These are phyloP conservation scores for Populus hybrid DNA, from an alignment of 441 rosid genomes.

Conservation along the genomic window DNA sequence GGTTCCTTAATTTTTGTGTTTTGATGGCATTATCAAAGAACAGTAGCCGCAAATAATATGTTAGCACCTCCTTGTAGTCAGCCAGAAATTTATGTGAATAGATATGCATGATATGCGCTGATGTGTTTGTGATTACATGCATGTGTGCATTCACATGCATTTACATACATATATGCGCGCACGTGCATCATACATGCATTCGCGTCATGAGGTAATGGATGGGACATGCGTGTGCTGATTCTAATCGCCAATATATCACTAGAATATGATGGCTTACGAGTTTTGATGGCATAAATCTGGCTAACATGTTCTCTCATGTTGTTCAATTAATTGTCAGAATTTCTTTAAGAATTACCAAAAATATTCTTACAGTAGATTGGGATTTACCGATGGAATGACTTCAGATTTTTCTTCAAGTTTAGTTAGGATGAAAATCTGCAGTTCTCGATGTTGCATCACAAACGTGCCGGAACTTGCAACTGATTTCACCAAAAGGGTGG, in stretches of 20 bases:
- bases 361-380: background rate
- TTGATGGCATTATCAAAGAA: background rate
- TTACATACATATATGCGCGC: background rate
- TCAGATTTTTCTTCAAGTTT: background rate
- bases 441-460: background rate
- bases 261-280: background rate
- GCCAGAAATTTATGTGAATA: background rate
- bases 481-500: conserved; percentile 1
- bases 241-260: background rate
- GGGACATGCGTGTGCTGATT: background rate
- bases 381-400: background rate
- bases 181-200: background rate
- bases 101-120: background rate
- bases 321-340: background rate
- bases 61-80: background rate
- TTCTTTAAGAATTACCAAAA: background rate
- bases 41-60: background rate
- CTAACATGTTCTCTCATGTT: background rate
- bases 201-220: background rate
- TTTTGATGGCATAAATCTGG: background rate
- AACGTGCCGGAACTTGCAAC: background rate
- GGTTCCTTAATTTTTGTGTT: background rate
- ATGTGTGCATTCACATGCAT: background rate
- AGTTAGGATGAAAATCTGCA: background rate
- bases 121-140: background rate